Evolutionary conservation across 305 asterid genomes (phyloP), one percentile per base, ranked within the genome.

Genomic region (Striga hermonthica): DNA sequence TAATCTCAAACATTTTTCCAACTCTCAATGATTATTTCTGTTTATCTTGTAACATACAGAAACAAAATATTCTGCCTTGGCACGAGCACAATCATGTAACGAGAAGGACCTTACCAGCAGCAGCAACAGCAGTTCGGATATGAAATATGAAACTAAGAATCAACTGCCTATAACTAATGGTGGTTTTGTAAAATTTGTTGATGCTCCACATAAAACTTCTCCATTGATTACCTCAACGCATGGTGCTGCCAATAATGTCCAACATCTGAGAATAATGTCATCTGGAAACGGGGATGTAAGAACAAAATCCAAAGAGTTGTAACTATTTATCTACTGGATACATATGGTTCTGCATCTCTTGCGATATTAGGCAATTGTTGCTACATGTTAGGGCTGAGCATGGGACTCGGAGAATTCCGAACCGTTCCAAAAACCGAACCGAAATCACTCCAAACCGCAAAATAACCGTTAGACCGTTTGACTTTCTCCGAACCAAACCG

Each of bases 241-340:
- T 49, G 71, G 76, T 59, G 74, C 75, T 45, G 66, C 48, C 70
- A 75, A 62, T 78, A 81, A 70, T 55, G 71, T 44, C 37, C 53
- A 55, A 10, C 60, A 31, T 73, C 70, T 71, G 58, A 81, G 40
- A 80, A 69, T 74, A 65, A 64, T 70, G 41, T 70, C 82, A 65
- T 70, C 71, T 37, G 88, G 79, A 78, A 84, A 85, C 57, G 89
- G 88, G 66, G 87, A 73, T 74, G 79, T 78, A 76, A 78, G 81
- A 71, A 75, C 82, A 65, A 80, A 76, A 73, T 62, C 76, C 12
- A 82, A 77, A 71, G 72, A 67, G 78, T 83, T 78, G 69, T 58
- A 63, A 72, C 55, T 75, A 11, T 22, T 54, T 76, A 72, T 73
- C 82, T 69, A 64, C 58, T 73, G 72, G 74, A 71, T 64, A 68